These are phyloP conservation scores for Penicillium pulvis DNA, from an alignment of 495 filamentous ascomycete genomes.

Conservation along the genomic window DNA sequence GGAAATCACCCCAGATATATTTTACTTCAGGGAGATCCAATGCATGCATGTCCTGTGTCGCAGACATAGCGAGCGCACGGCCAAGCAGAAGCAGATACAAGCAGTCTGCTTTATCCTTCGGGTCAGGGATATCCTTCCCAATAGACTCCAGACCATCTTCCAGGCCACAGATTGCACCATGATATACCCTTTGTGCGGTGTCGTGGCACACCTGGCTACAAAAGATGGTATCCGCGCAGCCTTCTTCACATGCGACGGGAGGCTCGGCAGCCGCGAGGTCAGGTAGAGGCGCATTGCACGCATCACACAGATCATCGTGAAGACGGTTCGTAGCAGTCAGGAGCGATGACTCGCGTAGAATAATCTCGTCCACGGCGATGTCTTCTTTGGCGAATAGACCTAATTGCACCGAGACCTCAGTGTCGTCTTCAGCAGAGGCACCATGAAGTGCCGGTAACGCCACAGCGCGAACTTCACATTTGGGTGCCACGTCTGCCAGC, in stretches of 20 bases:
- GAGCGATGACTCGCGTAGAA: constrained; percentile 76
- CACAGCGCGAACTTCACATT: constrained; percentile 69
- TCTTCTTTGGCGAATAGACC: constrained; percentile 87
- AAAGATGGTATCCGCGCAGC: constrained; percentile 83
- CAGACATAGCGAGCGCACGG: constrained; percentile 81
- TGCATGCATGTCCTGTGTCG: constrained; percentile 79
- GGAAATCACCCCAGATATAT: constrained; percentile 93
- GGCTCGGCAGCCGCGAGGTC: constrained; percentile 48
- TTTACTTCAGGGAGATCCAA: constrained; percentile 82
- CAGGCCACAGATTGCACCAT: constrained; percentile 81
- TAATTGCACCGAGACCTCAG: constrained; percentile 64
- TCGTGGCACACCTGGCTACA: constrained; percentile 75
- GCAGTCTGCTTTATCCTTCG: constrained; percentile 69
- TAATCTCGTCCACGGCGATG: constrained; percentile 72
- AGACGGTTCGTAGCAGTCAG: constrained; percentile 81
- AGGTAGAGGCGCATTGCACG: constrained; percentile 76
- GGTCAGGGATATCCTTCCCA: constrained; percentile 71
- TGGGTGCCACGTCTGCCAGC: constrained; percentile 65
- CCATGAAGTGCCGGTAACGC: constrained; percentile 68
- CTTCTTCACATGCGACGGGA: constrained; percentile 61
- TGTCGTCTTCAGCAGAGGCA: constrained; percentile 19
- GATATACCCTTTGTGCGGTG: constrained; percentile 73
- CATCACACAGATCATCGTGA: constrained; percentile 81
- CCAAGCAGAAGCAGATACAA: constrained; percentile 79
- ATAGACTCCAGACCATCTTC: constrained; percentile 74